Evolutionary conservation across 2,329 filamentous ascomycete genomes (phyloP), one percentile per base, ranked within the genome.

Genomic region (Nemania sp.): DNA sequence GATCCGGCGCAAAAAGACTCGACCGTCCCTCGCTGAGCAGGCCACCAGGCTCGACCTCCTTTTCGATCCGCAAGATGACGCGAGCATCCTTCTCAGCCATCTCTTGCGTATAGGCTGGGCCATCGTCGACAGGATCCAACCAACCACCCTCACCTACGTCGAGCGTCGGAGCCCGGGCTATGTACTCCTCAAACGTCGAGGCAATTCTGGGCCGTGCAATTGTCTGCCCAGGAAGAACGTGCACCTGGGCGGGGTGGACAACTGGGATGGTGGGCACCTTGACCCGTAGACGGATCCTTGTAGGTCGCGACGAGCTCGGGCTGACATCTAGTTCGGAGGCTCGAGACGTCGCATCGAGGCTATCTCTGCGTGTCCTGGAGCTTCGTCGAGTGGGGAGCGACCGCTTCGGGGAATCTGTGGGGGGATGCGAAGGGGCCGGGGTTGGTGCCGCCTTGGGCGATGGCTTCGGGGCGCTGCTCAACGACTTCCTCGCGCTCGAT

Each of bases 11-110:
- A 68, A 90, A 95, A 21, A 89, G 78, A 2, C 87, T 88, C 72
- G 90, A 94, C 61, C 83, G 81, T 61, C 87, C 86, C 55, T 82
- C 78, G 52, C 89, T 92, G 29, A 97, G 80, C 3, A 92, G 73
- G 2, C 92, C 91, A 15, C 92, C 93, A 5, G 87, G 85, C 69
- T 90, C 81, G 3, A 87, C 86, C 65, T 92, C 93, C 49, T 87
- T 78, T 66, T 92, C 86, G 29, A 97, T 86, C 34, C 86, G 85
- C 58, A 86, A 67, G 17, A 95, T 84, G n/a, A 87, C 77, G 15
- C 77, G 77, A 1, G 91, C 92, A 75, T 97, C 92, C 54, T 83
- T 81, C 46, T 78, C 73, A 1, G 88, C 87, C 70, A 85, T 81
- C 54, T 89, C 85, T 11, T 86, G 79, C 1, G 87, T 88, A 66